Conservation (phyloP, 768 basidiomycete species). For the Lactifluus volemus region DNA sequence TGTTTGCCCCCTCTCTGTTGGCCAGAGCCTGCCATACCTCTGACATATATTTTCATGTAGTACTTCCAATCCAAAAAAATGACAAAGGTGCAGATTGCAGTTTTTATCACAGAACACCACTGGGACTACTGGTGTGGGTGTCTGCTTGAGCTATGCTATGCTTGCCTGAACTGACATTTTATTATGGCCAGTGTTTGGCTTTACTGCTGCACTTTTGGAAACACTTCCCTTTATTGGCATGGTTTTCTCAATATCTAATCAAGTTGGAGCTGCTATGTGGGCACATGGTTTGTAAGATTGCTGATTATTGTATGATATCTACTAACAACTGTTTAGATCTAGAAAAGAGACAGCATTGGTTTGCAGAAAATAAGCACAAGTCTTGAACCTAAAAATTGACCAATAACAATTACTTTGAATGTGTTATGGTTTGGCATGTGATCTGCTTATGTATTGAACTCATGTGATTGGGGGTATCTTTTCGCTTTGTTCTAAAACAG, state of each 20-base stretch:
- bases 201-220: slow-evolving; percentile 74
- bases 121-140: slow-evolving; percentile 74
- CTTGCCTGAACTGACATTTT: not conserved
- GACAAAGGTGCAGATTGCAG: slow-evolving; percentile 54
- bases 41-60: slow-evolving; percentile 29
- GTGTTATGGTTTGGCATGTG: no score
- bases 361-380: slow-evolving; percentile 28
- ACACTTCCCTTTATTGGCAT: slow-evolving; percentile 74
- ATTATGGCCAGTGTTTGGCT: slow-evolving; percentile 61
- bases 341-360: slow-evolving; percentile 47
- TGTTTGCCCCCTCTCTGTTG: slow-evolving; percentile 31
- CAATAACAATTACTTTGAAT: no score
- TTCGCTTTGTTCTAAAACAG: no score
- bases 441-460: no score
- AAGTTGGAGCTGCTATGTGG: slow-evolving; percentile 94
- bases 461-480: no score
- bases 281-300: slow-evolving; percentile 50
- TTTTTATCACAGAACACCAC: slow-evolving; percentile 83
- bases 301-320: not conserved
- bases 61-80: slow-evolving; percentile 85
- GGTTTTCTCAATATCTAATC: slow-evolving; percentile 76
- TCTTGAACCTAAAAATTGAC: not conserved
- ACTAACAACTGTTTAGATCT: slow-evolving; percentile 34
- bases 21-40: not conserved
- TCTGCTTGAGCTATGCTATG: not conserved